phyloP scores from a whole-genome alignment of 352 stramenopile genomes.

The Blastocystis sp. region DNA sequence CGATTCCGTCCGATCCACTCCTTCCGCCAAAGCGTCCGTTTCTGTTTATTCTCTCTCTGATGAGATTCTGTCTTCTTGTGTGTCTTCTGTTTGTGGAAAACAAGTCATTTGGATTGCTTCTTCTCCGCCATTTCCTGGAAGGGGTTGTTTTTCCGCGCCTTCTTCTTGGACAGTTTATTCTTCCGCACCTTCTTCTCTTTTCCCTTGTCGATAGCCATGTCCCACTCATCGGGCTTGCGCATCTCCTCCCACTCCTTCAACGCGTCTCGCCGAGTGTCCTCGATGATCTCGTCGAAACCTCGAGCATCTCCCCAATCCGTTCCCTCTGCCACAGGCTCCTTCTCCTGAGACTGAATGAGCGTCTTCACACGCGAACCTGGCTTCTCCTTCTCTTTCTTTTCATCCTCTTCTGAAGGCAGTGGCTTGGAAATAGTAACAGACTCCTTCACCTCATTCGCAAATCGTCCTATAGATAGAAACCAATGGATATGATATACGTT shows the following conservation, averaged over 20 bases:
- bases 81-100: background rate
- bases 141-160: background rate
- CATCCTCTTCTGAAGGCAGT: background rate
- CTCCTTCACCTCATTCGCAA: background rate
- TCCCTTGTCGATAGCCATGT: constrained; percentile 38
- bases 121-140: constrained; percentile 36
- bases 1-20: background rate
- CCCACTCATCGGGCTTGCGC: constrained; percentile 50
- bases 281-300: constrained; percentile 14
- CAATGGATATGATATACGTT: background rate
- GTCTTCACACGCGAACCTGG: background rate
- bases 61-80: constrained; percentile 19
- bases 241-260: constrained; percentile 47
- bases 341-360: background rate
- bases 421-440: constrained; percentile 2
- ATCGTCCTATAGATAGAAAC: background rate
- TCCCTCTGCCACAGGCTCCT: background rate
- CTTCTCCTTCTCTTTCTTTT: background rate
- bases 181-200: constrained; percentile 26
- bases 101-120: background rate
- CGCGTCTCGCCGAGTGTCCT: background rate
- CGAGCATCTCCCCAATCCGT: constrained; percentile 3
- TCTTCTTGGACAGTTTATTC: background rate
- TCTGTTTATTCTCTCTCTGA: constrained; percentile 19
- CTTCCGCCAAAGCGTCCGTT: background rate